Evolutionary conservation across 305 asterid genomes (phyloP).

Genomic region (Rubia tinctorum): DNA sequence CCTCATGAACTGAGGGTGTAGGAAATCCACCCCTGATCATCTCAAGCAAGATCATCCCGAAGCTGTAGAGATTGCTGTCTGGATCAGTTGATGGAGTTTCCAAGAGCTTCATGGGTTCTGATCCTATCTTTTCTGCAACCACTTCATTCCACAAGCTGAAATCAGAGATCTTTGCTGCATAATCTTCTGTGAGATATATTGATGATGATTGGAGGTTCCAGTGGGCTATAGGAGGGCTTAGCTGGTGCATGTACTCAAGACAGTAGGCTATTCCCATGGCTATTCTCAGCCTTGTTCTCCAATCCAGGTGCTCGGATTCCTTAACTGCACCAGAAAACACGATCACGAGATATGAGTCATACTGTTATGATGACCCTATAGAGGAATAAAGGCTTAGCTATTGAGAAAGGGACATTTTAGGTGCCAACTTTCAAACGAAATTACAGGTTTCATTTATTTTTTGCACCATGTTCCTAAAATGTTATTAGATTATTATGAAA

Average conservation of each 20-base stretch:
- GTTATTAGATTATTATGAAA: too few species aligned
- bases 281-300: slow-evolving; percentile 41
- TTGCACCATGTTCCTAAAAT: too few species aligned
- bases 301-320: slow-evolving; percentile 46
- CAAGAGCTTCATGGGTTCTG: slow-evolving; percentile 16
- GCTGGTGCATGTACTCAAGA: slow-evolving; percentile 46
- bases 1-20: slow-evolving; percentile 23
- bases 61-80: slow-evolving; percentile 33
- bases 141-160: slow-evolving; percentile 32
- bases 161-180: slow-evolving; percentile 46
- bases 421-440: too few species aligned
- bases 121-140: slow-evolving; percentile 24
- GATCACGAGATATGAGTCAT: not conserved
- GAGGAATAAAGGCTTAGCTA: too few species aligned
- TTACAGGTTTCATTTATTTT: too few species aligned
- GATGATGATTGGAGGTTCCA: slow-evolving; percentile 40
- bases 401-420: too few species aligned
- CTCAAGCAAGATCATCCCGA: slow-evolving; percentile 38
- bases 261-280: slow-evolving; percentile 52
- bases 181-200: slow-evolving; percentile 43
- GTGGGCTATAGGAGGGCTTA: slow-evolving; percentile 34
- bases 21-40: slow-evolving; percentile 34
- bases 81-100: slow-evolving; percentile 25
- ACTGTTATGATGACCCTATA: too few species aligned
- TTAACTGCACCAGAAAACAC: slow-evolving; percentile 25